Evolutionary conservation across 192 early-diverging fungal species (phyloP).

Genomic region (Coemansia reversa): DNA sequence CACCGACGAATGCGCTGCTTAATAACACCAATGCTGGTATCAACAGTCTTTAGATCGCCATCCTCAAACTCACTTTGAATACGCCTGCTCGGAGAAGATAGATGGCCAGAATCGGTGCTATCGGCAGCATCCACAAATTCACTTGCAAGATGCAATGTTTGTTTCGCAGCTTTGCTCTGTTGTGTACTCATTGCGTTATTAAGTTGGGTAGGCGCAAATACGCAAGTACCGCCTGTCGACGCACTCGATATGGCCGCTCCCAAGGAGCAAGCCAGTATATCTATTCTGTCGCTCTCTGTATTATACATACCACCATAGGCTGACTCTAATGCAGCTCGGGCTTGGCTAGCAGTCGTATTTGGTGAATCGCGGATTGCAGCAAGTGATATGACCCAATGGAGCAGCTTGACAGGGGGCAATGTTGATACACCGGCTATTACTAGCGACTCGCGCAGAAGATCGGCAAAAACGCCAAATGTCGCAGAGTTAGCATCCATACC

Average conservation of each 20-base stretch:
- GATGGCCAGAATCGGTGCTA: neutral
- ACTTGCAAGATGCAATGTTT: neutral
- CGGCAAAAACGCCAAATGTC: slow-evolving; percentile 9
- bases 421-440: slow-evolving; percentile 5
- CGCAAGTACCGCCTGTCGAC: no score
- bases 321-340: no score
- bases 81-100: slow-evolving; percentile 23
- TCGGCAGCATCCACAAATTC: slow-evolving; percentile 1
- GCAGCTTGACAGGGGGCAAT: neutral
- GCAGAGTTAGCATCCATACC: slow-evolving; percentile 12
- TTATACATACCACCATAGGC: no score
- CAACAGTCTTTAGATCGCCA: slow-evolving; percentile 27
- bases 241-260: no score
- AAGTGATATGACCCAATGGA: neutral
- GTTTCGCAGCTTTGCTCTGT: slow-evolving; percentile 1
- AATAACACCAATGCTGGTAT: slow-evolving; percentile 29
- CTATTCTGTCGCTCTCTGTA: no score
- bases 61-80: slow-evolving; percentile 32
- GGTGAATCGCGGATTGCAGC: neutral
- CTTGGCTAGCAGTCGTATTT: neutral
- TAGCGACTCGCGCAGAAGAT: slow-evolving; percentile 27
- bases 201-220: no score
- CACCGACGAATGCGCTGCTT: slow-evolving; percentile 28
- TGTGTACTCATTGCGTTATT: no score
- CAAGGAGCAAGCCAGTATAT: no score